phyloP scores from a whole-genome alignment of 164 flowering plant genomes.

The Litsea cubeba region DNA sequence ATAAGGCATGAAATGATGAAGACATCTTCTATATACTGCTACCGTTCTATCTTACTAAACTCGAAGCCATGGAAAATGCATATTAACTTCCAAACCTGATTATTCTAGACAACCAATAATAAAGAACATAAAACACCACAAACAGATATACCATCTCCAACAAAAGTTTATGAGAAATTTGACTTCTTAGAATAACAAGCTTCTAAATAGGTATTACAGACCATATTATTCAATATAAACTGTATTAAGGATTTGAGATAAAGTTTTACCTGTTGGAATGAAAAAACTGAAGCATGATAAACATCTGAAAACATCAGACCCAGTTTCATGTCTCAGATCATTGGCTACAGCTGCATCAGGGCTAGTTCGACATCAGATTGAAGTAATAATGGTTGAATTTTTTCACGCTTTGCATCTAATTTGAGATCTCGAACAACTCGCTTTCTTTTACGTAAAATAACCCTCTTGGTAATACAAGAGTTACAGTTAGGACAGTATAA shows the following conservation, averaged over 20 bases:
- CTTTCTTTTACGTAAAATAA: constrained; percentile 61
- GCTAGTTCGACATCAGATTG: constrained; percentile 8
- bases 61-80: too few species aligned
- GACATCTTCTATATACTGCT: too few species aligned
- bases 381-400: constrained; percentile 13
- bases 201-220: neutral
- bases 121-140: neutral
- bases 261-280: constrained; percentile 52
- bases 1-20: too few species aligned
- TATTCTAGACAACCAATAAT: too few species aligned
- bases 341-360: neutral
- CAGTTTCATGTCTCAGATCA: constrained; percentile 19
- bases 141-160: neutral
- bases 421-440: constrained; percentile 18
- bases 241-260: neutral
- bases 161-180: neutral
- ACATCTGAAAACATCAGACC: constrained; percentile 58
- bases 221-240: neutral
- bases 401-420: constrained; percentile 29
- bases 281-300: constrained; percentile 73
- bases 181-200: too few species aligned
- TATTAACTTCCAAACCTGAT: too few species aligned
- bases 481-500: constrained; percentile 76
- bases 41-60: too few species aligned
- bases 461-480: constrained; percentile 69